Evolutionary conservation across 208 protist genomes (phyloP), one percentile per base, ranked within the genome.

Genomic region (Crithidia brevicula): DNA sequence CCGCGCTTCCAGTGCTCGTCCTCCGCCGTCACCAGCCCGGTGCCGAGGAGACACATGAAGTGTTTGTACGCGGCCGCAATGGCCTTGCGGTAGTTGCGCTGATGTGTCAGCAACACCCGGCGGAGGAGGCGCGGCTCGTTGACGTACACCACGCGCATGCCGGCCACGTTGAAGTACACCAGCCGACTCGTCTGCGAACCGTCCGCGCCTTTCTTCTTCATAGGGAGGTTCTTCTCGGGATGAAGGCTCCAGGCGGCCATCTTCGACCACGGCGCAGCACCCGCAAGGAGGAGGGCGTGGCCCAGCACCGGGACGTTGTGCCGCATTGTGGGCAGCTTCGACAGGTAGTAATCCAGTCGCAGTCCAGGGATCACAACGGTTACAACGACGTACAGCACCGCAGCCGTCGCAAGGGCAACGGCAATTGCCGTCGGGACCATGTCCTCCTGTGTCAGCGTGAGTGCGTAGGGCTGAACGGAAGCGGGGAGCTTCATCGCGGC

Each of bases 1-100:
- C 89, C 83, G 46, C 88, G 93, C 63, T 83, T 92, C 92, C 92
- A 97, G 67, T 93, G 79, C 47, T 95, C 89, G 38, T 85, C 92
- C 59, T 97, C 92, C 8, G 86, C 64, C 33, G 92, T 92, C 25
- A 95, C 89, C 27, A 97, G 88, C 9, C 92, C 90, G 58, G 79
- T 94, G 38, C 92, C 92, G 54, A 97, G 88, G 7, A 95, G 72
- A 53, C 88, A 94, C 80, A 97, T 82, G 63, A 97, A 97, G 58
- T 93, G 89, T 57, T 92, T 94, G 79, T 97, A 97, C 16, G 88
- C 86, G 18, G 78, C 81, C 10, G 73, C 82, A 45, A 93, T 75
- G 52, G 87, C 92, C 71, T 97, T 97, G 56, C 71, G 65, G 74
- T 97, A 97, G 66, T 88, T 92, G 43, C 88, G 81, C 76, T 94